Percentiles rank a stretch among this genome's conserved stretches.
phyloP scores from a whole-genome alignment of 225 moss, liverwort and hornwort species.

The Pleurozium schreberi region DNA sequence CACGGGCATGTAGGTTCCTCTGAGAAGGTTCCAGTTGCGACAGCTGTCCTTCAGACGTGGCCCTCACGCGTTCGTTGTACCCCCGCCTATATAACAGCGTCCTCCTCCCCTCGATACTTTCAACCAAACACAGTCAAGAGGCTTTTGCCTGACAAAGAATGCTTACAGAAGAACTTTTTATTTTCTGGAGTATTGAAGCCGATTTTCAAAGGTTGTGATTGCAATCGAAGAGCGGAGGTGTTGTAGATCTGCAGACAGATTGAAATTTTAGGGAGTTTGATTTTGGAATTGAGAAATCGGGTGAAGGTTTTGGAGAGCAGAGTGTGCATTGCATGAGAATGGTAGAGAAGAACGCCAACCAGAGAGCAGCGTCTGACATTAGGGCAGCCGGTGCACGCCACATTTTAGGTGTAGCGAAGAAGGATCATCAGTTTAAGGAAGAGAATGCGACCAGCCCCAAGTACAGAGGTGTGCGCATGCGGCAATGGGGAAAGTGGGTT shows the following conservation, averaged over 20 bases:
- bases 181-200: neutral
- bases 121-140: neutral
- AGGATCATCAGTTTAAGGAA: neutral
- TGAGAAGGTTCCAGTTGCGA: neutral
- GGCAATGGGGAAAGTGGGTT: slow-evolving; percentile 48
- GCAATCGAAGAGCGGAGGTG: neutral
- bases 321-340: neutral
- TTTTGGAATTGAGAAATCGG: neutral
- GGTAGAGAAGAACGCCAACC: slow-evolving; percentile 34
- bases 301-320: neutral
- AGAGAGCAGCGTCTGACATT: slow-evolving; percentile 17
- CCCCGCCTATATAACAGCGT: neutral
- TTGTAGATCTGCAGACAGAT: neutral
- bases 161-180: neutral
- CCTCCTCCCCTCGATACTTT: no score
- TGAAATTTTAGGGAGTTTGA: neutral
- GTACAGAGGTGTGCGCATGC: slow-evolving; percentile 38
- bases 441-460: slow-evolving; percentile 8
- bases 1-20: rapidly evolving
- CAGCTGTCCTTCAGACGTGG: neutral
- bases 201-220: neutral
- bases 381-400: slow-evolving; percentile 4
- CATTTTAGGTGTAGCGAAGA: slow-evolving; percentile 6
- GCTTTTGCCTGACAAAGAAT: no score
- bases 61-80: neutral